Base-by-base conservation (phyloP, 2,329 filamentous ascomycete genomes). In the Leptodontidium sp. region DNA sequence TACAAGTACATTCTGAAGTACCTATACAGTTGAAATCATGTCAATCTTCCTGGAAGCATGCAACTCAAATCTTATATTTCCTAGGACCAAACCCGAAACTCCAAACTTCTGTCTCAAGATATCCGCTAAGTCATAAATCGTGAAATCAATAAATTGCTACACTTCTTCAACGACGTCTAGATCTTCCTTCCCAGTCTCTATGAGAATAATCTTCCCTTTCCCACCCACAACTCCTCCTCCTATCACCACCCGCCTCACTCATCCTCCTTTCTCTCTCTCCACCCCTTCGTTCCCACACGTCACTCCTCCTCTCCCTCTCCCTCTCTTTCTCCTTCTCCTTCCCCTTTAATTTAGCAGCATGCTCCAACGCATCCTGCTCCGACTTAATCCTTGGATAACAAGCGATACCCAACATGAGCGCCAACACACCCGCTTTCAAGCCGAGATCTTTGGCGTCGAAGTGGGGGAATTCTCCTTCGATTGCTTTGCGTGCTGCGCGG, bases 391-490 rank as follows among this genome's bases (percentile, higher is more conserved):
- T 65, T 7, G 69, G 70, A 35, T 64, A 70, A n/a, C 63, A 53
- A 6, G 69, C 68, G 24, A 70, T 63, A 1, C 55, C 65, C 7
- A 53, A 59, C 26, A 73, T 32, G 3, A 70, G 26, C 2, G 55
- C 61, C 6, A 72, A 43, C 21, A 71, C 50, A 9, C 67, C 70
- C 14, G 62, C 69, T 62, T 73, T 73, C 11, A 70, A 26, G 6
- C 61, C 69, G 15, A 64, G 40, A 8, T 69, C 67, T 47, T 67
- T 71, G 26, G 65, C 64, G 55, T 68, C 61, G 74, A 83, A 84
- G 40, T 79, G 79, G 5, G 71, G 65, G 68, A 77, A 72, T 38
- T 81, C 73, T 71, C 81, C 81, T 67, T 83, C 82, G 58, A 82
- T 69, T 40, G 80, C 69, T 66, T 84, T 82, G 69, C 80, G 79